Conservation (phyloP, 331 rosid genomes). For the Prunus yedoensis region DNA sequence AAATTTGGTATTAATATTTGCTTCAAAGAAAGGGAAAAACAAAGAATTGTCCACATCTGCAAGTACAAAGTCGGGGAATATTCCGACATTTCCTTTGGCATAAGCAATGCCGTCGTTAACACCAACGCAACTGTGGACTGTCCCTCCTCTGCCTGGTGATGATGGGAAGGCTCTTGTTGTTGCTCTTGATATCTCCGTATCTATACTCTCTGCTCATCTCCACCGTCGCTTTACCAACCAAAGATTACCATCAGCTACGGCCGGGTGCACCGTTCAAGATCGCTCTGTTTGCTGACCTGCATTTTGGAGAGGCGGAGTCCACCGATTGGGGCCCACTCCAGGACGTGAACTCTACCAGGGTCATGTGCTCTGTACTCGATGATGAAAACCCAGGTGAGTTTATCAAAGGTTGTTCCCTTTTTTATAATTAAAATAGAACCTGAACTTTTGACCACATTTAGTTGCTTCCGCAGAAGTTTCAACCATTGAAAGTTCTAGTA, state of each 20-base stretch:
- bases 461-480: neutral
- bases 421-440: neutral
- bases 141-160: neutral
- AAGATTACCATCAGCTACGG: slow-evolving; percentile 32
- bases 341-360: slow-evolving; percentile 54
- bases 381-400: slow-evolving; percentile 62
- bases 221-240: slow-evolving; percentile 10
- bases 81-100: too few species aligned
- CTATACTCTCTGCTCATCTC: slow-evolving; percentile 8
- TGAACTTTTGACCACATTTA: too few species aligned
- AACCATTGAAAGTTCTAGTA: neutral
- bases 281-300: slow-evolving; percentile 77
- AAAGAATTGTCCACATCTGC: too few species aligned
- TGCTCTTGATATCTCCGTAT: neutral
- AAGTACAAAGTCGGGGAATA: too few species aligned
- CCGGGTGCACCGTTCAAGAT: slow-evolving; percentile 51
- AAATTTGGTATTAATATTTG: too few species aligned
- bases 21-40: too few species aligned
- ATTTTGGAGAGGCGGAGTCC: slow-evolving; percentile 70
- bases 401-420: neutral
- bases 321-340: slow-evolving; percentile 78
- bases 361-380: slow-evolving; percentile 42
- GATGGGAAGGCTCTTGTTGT: neutral
- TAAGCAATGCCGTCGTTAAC: too few species aligned
- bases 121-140: neutral